A percentile compares a stretch with the other conserved stretches of the same genome.
phyloP scores from a whole-genome alignment of 2,329 filamentous ascomycete genomes.

The Epichloe sibirici region DNA sequence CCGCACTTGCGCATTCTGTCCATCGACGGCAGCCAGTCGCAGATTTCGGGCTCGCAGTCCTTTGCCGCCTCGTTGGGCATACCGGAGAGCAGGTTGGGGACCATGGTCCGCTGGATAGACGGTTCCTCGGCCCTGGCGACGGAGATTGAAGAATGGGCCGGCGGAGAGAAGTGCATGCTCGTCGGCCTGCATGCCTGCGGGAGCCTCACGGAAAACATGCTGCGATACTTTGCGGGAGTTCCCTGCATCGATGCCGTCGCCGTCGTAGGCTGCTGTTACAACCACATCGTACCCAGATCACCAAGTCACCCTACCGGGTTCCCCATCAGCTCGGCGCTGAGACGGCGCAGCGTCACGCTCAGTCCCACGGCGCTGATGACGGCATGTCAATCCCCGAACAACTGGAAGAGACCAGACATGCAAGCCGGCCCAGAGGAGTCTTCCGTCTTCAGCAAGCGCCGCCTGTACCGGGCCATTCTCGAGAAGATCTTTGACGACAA shows the following conservation, averaged over 20 bases:
- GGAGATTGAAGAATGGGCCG: constrained; percentile 16
- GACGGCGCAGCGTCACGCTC: constrained; percentile 11
- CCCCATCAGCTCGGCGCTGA: constrained; percentile 24
- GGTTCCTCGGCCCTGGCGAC: constrained; percentile 10
- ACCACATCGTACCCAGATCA: constrained; percentile 20
- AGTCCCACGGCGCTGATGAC: constrained; percentile 22
- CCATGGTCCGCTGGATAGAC: constrained; percentile 18
- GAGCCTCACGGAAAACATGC: constrained; percentile 21
- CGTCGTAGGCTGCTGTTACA: constrained; percentile 22
- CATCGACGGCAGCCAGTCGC: constrained; percentile 20
- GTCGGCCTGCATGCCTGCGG: constrained; percentile 22
- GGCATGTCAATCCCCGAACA: constrained; percentile 21
- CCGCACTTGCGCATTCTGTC: constrained; percentile 16
- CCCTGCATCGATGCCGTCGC: constrained; percentile 14
- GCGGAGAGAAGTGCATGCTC: constrained; percentile 17
- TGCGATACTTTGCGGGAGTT: constrained; percentile 15
- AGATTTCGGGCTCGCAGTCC: constrained; percentile 15
- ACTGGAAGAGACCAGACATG: constrained; percentile 16
- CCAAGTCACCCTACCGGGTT: constrained; percentile 24
- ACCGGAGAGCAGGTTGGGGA: constrained; percentile 10
- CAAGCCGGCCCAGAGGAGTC: background rate
- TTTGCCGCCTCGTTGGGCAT: constrained; percentile 14
- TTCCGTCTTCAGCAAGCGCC: constrained; percentile 15
- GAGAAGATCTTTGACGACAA: constrained; percentile 18
- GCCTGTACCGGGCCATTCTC: constrained; percentile 16